These are phyloP conservation scores for Trifolium subterraneum DNA, from an alignment of 306 rosid species.

Conservation along the genomic window DNA sequence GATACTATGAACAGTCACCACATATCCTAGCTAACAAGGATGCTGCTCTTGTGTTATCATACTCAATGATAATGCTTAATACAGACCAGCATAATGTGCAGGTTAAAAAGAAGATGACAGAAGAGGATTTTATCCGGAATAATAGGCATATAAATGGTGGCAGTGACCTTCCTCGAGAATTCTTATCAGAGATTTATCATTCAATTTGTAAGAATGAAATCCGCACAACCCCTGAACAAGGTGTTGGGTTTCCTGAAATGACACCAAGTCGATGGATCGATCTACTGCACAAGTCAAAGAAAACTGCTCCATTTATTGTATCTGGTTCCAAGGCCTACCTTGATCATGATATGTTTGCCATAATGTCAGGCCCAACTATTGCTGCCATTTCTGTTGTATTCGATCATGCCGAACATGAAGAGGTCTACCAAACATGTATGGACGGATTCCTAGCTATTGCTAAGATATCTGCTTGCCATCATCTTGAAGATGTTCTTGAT, in stretches of 20 bases:
- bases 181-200: constrained; percentile 80
- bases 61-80: constrained; percentile 91
- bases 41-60: constrained; percentile 92
- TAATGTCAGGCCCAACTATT: constrained; percentile 97
- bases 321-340: constrained; percentile 89
- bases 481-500: constrained; percentile 97
- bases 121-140: constrained; percentile 92
- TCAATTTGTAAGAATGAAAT: constrained; percentile 97
- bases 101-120: constrained; percentile 98
- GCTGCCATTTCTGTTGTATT: constrained; percentile 99
- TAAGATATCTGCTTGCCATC: constrained; percentile 96
- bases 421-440: constrained; percentile 90
- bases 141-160: constrained; percentile 95
- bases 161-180: constrained; percentile 90
- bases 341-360: constrained; percentile 96
- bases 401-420: constrained; percentile 97
- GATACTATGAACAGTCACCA: constrained; percentile 95
- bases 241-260: constrained; percentile 94
- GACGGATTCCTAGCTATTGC: constrained; percentile 96
- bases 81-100: constrained; percentile 98
- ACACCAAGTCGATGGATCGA: constrained; percentile 97
- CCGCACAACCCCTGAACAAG: constrained; percentile 93
- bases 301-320: constrained; percentile 84
- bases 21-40: constrained; percentile 91
- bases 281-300: constrained; percentile 87